Conservation (phyloP, 2,329 filamentous ascomycete species). For the Emergomyces africanus region DNA sequence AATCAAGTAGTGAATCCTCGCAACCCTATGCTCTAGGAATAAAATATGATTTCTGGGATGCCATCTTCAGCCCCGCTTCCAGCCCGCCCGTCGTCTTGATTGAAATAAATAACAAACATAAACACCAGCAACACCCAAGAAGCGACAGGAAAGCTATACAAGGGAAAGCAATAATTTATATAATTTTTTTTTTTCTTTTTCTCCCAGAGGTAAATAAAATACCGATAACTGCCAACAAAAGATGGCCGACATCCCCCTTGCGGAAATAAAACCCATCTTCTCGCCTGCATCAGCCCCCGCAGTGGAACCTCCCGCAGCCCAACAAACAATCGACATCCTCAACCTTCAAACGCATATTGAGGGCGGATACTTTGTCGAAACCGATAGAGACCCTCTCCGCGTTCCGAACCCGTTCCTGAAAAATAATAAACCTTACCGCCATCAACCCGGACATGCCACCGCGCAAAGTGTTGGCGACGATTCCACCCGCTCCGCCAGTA, state of each 20-base stretch:
- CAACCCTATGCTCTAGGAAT: too few species aligned
- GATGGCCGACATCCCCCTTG: constrained; percentile 8
- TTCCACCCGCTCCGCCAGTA: constrained; percentile 42
- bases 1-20: not conserved
- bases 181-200: too few species aligned
- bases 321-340: constrained; percentile 33
- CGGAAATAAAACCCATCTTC: constrained; percentile 18
- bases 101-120: too few species aligned
- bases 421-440: constrained; percentile 16
- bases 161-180: not conserved
- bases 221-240: not conserved
- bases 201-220: not conserved
- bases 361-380: constrained; percentile 53
- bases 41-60: too few species aligned
- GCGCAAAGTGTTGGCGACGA: constrained; percentile 22
- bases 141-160: not conserved
- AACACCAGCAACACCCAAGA: not conserved
- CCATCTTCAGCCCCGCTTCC: not conserved
- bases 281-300: constrained; percentile 9
- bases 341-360: constrained; percentile 45
- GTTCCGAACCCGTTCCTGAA: constrained; percentile 43
- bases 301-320: constrained; percentile 22
- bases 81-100: too few species aligned
- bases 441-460: constrained; percentile 23
- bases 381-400: constrained; percentile 40